A percentile compares a stretch with the other conserved stretches of the same genome.
Evolutionary conservation across 208 protist genomes (phyloP).

Genomic region (Willaertia magna): DNA sequence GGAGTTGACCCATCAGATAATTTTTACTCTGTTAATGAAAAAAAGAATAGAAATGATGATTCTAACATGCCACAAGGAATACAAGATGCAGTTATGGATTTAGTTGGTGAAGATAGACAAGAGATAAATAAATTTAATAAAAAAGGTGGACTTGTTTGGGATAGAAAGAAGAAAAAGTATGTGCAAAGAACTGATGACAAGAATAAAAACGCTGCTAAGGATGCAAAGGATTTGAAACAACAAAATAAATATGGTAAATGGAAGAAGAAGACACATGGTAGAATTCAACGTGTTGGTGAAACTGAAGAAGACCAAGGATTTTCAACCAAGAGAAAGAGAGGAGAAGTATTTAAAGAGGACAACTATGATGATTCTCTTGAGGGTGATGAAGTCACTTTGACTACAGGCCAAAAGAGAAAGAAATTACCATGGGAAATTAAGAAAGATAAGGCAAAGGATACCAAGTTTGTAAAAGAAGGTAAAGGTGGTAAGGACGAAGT

Average conservation of each 20-base stretch:
- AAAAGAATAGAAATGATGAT: neutral
- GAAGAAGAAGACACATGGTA: neutral
- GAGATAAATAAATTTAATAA: neutral
- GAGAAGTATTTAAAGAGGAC: neutral
- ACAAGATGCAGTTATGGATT: neutral
- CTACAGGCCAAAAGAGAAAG: neutral
- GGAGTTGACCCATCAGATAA: neutral
- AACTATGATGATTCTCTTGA: neutral
- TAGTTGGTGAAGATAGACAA: neutral
- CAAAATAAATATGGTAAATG: neutral
- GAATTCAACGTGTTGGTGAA: conserved; percentile 5
- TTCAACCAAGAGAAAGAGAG: neutral
- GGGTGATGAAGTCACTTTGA: neutral
- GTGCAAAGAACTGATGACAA: neutral
- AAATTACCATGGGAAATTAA: neutral
- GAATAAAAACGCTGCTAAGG: neutral
- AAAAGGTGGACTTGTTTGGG: neutral
- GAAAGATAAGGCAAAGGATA: neutral
- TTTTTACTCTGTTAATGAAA: neutral
- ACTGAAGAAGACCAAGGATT: neutral
- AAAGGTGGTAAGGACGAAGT: neutral
- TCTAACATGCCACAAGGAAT: neutral
- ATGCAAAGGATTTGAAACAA: neutral
- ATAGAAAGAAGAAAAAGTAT: conserved; percentile 10
- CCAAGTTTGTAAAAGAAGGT: neutral